Evolutionary conservation across 768 basidiomycete species (phyloP).

Genomic region (Suillus weaverae): DNA sequence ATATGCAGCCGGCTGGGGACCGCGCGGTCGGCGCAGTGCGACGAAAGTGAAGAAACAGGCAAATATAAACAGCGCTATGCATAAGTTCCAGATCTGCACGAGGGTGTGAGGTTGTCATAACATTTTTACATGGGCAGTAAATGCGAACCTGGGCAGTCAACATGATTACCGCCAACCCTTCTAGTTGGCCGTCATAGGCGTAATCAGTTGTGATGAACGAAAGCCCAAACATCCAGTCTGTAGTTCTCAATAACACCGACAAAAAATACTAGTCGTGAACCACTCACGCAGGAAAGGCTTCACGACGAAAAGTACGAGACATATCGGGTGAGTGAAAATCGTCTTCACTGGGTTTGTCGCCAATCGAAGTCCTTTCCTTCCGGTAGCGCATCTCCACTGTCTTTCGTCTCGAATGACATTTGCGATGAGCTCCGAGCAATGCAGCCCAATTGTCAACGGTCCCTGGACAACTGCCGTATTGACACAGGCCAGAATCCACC

Average conservation of each 20-base stretch:
- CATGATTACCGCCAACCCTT: slow-evolving; percentile 7
- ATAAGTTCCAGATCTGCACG: slow-evolving; percentile 28
- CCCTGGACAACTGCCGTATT: slow-evolving; percentile 29
- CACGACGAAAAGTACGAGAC: slow-evolving; percentile 15
- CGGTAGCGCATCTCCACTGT: slow-evolving; percentile 27
- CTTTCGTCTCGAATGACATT: slow-evolving; percentile 31
- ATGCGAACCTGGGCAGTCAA: slow-evolving; percentile 26
- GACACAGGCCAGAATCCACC: slow-evolving; percentile 26
- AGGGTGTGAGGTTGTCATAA: background rate
- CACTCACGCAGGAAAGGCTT: slow-evolving; percentile 31
- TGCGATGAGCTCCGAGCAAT: slow-evolving; percentile 28
- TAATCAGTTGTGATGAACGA: too few species aligned
- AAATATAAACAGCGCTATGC: slow-evolving; percentile 21
- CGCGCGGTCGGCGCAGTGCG: slow-evolving; percentile 17
- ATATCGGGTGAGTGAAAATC: slow-evolving; percentile 22
- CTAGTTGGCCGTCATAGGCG: too few species aligned
- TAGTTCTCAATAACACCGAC: background rate
- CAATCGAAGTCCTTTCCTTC: slow-evolving; percentile 15
- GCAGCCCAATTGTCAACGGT: slow-evolving; percentile 27
- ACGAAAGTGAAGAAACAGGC: slow-evolving; percentile 18
- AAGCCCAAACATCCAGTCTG: slow-evolving; percentile 36
- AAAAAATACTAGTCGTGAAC: background rate
- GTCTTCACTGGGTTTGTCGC: slow-evolving; percentile 22
- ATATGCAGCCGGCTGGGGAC: slow-evolving; percentile 32
- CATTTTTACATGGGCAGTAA: background rate